Evolutionary conservation across 2,329 filamentous ascomycete species (phyloP).

Genomic region (Penicillium verrucosum): DNA sequence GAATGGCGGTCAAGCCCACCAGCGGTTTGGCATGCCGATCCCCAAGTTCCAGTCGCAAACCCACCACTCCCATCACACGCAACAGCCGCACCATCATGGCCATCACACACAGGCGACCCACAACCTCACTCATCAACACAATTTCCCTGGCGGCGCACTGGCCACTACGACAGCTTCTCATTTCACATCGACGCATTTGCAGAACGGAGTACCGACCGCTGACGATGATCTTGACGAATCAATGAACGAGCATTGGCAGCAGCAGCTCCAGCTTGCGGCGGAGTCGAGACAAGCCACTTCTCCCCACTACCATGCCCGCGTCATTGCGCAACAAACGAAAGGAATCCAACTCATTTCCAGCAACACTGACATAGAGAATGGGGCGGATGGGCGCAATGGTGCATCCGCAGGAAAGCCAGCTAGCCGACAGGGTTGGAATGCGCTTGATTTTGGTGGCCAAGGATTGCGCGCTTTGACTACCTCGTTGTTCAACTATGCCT

Average conservation of each 20-base stretch:
- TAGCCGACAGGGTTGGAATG: constrained; percentile 78
- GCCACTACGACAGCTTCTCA: constrained; percentile 51
- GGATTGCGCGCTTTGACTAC: constrained; percentile 78
- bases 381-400: constrained; percentile 60
- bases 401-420: constrained; percentile 58
- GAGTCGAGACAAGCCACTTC: constrained; percentile 67
- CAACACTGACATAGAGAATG: constrained; percentile 48
- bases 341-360: constrained; percentile 48
- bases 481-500: constrained; percentile 80
- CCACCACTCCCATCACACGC: constrained; percentile 45
- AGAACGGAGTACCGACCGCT: constrained; percentile 57
- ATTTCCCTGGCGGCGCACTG: constrained; percentile 47
- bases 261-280: constrained; percentile 78
- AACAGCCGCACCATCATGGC: constrained; percentile 44
- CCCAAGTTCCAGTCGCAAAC: constrained; percentile 48
- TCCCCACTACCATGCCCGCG: constrained; percentile 65
- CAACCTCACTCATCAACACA: constrained; percentile 49
- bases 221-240: constrained; percentile 57
- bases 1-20: constrained; percentile 49
- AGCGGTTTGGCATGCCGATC: constrained; percentile 50
- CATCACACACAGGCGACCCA: constrained; percentile 45
- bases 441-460: constrained; percentile 94
- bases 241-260: constrained; percentile 75
- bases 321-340: constrained; percentile 47
- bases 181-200: constrained; percentile 57